Conservation (phyloP, 805 yeast genomes). For the Candida chauliodis region DNA sequence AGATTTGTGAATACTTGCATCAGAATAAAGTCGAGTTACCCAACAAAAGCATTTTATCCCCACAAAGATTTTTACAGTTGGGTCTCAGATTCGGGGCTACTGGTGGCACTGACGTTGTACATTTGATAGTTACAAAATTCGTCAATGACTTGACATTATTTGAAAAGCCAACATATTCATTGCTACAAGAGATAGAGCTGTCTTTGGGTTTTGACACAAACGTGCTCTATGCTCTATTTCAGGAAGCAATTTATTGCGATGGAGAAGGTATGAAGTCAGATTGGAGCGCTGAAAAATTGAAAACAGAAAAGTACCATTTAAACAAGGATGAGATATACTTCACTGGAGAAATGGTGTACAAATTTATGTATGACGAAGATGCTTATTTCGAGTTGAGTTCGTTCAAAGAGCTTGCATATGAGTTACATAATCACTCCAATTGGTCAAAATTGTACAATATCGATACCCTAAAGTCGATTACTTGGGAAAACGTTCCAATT, state of each 20-base stretch:
- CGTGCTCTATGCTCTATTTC: slow-evolving; percentile 51
- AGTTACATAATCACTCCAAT: slow-evolving; percentile 25
- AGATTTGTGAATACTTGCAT: slow-evolving; percentile 32
- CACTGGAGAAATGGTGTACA: slow-evolving; percentile 56
- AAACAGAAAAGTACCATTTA: slow-evolving; percentile 18
- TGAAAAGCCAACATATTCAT: slow-evolving; percentile 36
- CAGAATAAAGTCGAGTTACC: slow-evolving; percentile 37
- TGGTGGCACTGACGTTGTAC: slow-evolving; percentile 49
- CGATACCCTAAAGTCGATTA: slow-evolving; percentile 23
- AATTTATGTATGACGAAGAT: slow-evolving; percentile 46
- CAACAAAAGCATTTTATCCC: slow-evolving; percentile 47
- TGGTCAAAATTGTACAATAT: slow-evolving; percentile 40
- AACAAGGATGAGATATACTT: slow-evolving; percentile 31
- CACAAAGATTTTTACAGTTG: slow-evolving; percentile 50
- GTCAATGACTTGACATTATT: slow-evolving; percentile 32
- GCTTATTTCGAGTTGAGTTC: slow-evolving; percentile 35
- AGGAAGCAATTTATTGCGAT: slow-evolving; percentile 57
- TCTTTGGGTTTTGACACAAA: slow-evolving; percentile 49
- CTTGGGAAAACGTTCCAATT: slow-evolving; percentile 38
- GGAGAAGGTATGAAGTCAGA: slow-evolving; percentile 27
- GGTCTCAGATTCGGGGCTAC: slow-evolving; percentile 50
- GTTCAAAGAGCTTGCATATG: slow-evolving; percentile 39
- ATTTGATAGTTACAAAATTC: slow-evolving; percentile 40
- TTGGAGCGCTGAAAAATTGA: slow-evolving; percentile 49
- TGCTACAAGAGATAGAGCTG: slow-evolving; percentile 31